phyloP scores from a whole-genome alignment of 2,329 filamentous ascomycete genomes.

The Chaetomium sp. region DNA sequence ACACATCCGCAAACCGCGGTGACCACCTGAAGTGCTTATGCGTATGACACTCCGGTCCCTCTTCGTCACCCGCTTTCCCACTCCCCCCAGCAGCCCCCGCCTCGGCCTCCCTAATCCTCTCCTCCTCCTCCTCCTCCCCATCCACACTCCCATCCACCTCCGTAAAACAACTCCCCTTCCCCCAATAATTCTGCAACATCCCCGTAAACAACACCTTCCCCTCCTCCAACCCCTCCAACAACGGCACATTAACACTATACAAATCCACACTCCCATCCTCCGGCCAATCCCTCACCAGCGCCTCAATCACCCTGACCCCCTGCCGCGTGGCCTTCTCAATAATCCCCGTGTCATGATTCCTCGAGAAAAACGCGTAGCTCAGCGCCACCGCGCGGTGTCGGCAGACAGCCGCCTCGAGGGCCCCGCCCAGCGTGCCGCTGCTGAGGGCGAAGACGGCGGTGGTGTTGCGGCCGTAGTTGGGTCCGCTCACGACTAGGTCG shows the following conservation, averaged over 20 bases:
- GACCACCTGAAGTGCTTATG: conserved; percentile 96
- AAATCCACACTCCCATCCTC: conserved; percentile 62
- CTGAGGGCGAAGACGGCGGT: conserved; percentile 73
- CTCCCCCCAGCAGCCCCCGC: conserved; percentile 31
- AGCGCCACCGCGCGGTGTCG: conserved; percentile 68
- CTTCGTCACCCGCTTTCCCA: conserved; percentile 30
- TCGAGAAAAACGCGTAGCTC: conserved; percentile 82
- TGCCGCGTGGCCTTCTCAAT: conserved; percentile 72
- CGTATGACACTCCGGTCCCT: conserved; percentile 43
- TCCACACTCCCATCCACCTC: conserved; percentile 64
- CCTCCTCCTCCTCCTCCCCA: conserved; percentile 64
- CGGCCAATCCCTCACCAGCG: conserved; percentile 69
- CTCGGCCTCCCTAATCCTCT: conserved; percentile 62
- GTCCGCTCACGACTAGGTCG: conserved; percentile 71
- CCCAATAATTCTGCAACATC: conserved; percentile 90
- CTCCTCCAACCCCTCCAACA: conserved; percentile 66
- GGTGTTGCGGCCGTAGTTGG: conserved; percentile 78
- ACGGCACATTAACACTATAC: conserved; percentile 87
- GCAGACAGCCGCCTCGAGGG: conserved; percentile 70
- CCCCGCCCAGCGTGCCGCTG: conserved; percentile 70
- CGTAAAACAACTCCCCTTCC: conserved; percentile 75
- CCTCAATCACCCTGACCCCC: conserved; percentile 70
- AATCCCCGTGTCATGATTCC: conserved; percentile 74
- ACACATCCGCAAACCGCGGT: conserved; percentile 79
- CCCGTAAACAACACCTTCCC: conserved; percentile 74